Evolutionary conservation across 2,329 filamentous ascomycete species (phyloP).

Genomic region (Diaporthe sp.): DNA sequence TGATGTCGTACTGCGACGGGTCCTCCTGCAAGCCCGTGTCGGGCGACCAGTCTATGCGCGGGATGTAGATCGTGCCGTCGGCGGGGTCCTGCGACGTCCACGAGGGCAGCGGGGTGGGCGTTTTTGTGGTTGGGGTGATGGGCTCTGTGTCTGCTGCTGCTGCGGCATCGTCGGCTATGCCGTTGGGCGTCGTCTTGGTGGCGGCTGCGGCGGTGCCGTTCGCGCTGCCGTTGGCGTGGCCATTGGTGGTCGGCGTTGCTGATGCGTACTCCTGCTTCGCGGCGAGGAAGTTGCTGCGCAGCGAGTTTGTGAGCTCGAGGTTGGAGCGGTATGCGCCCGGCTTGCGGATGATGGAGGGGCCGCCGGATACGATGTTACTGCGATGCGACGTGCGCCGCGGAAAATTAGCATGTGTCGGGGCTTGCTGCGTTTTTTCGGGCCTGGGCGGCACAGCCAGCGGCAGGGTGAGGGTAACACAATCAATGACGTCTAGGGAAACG

Average conservation of each 20-base stretch:
- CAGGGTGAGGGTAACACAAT: constrained; percentile 29
- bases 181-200: background rate
- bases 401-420: constrained; percentile 29
- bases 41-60: constrained; percentile 79
- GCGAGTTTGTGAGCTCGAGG: constrained; percentile 89
- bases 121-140: constrained; percentile 41
- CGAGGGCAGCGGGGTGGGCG: constrained; percentile 53
- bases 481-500: background rate
- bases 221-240: constrained; percentile 44
- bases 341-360: constrained; percentile 86
- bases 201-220: constrained; percentile 41
- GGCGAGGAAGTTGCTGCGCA: constrained; percentile 85
- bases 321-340: constrained; percentile 87
- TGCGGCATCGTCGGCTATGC: constrained; percentile 44
- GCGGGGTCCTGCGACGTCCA: constrained; percentile 80
- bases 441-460: background rate
- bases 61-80: constrained; percentile 78
- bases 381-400: constrained; percentile 22
- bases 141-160: constrained; percentile 44
- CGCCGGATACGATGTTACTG: constrained; percentile 87
- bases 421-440: background rate
- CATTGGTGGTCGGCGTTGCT: constrained; percentile 44
- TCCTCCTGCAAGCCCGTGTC: constrained; percentile 82
- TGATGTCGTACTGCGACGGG: constrained; percentile 89
- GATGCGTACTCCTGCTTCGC: constrained; percentile 75